Base-by-base conservation (phyloP, 1,284 basidiomycete species). In the Ceratobasidium sp. region DNA sequence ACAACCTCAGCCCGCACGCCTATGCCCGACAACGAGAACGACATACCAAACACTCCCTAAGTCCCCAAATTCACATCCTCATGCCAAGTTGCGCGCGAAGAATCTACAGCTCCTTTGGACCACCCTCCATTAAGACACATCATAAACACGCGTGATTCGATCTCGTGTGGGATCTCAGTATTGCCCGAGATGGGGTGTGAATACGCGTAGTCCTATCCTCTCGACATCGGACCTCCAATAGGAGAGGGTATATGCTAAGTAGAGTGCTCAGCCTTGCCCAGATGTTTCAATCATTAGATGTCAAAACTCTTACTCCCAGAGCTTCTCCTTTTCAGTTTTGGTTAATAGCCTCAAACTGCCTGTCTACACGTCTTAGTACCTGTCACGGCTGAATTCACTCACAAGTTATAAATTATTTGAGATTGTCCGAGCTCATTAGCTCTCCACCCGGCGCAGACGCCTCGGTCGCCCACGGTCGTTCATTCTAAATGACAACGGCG, bases 81-180 rank as follows among this genome's bases (percentile, higher is more conserved):
- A 79, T 94, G 93, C 93, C 94, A 95, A 22, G 93, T 82, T 15
- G 84, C 84, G 45, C 89, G 89, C 77, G 89, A 91, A 79, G 90
- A 87, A 36, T 89, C 87, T 63, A 89, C 80, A n/a, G 88, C 82
- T 62, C 83, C 84, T 1, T 83, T 80, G 1, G 91, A 90, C 8
- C 82, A 83, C 33, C 88, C 87, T 17, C 87, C 83, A 81, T 97
- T 95, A 48, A 97, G 86, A 78, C 89, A 91, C 75, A 97, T 86
- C n/a, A 93, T 85, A 81, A 97, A 96, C 1, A 95, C 92, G 9
- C 94, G 87, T 22, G 91, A 92, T 79, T 96, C 91, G 77, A 97
- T 93, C 14, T 87, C 84, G 65, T 88, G 84, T 19, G 96, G 81
- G 65, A 93, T 88, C 9, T 84, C 75, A 7, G 86, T 84, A 79